Conservation (phyloP, 2,329 filamentous ascomycete species). For the Didymella segeticola region DNA sequence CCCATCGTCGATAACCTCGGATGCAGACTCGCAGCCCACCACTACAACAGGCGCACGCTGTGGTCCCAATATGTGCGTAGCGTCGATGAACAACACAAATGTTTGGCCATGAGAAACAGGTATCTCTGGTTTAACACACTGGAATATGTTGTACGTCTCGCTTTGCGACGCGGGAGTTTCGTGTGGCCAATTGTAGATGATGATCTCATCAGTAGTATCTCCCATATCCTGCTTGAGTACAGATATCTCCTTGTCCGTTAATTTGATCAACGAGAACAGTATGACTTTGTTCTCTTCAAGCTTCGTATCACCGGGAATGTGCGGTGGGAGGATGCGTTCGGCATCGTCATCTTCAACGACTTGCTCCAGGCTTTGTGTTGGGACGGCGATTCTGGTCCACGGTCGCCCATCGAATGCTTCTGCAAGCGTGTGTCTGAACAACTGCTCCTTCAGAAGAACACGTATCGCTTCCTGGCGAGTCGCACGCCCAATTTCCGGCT, state of each 20-base stretch:
- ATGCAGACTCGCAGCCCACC: not conserved
- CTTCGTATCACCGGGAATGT: slow-evolving; percentile 42
- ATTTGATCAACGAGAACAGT: slow-evolving; percentile 10
- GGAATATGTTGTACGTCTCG: slow-evolving; percentile 9
- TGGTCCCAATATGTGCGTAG: not conserved
- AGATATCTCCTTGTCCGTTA: slow-evolving; percentile 5
- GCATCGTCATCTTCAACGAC: not conserved
- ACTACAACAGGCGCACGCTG: slow-evolving; percentile 3
- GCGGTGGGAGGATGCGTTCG: not conserved
- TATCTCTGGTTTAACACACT: slow-evolving; percentile 1
- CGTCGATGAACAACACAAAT: slow-evolving; percentile 4
- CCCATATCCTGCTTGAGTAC: slow-evolving; percentile 2
- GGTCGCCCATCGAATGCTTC: not conserved
- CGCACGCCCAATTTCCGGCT: slow-evolving; percentile 6
- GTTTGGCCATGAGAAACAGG: not conserved
- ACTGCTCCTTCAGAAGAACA: not conserved
- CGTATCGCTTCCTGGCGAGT: not conserved
- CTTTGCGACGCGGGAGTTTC: slow-evolving; percentile 10
- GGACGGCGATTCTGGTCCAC: not conserved
- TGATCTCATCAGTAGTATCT: slow-evolving; percentile 6
- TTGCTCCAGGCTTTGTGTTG: not conserved
- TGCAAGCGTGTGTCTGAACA: not conserved
- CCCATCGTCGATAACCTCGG: not conserved
- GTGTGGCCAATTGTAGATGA: slow-evolving; percentile 15
- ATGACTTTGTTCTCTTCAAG: slow-evolving; percentile 42